Percentiles rank a stretch among this genome's conserved stretches.
Conservation (phyloP, 257 asterid genomes). For the Leptodermis oblonga region DNA sequence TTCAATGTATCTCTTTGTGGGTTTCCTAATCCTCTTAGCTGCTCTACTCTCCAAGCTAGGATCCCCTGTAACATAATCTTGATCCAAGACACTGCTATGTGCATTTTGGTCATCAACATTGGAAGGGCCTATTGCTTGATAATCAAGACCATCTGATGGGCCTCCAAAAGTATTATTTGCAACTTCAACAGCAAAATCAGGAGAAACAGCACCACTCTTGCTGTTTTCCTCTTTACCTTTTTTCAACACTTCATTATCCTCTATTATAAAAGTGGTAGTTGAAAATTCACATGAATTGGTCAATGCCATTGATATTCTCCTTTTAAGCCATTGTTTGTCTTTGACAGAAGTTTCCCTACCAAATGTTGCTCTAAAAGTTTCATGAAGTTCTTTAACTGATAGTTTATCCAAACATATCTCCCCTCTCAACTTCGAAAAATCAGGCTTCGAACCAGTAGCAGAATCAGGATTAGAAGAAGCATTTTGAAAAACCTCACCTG, state of each 20-base stretch:
- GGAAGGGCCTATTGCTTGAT: constrained; percentile 29
- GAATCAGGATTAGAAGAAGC: constrained; percentile 34
- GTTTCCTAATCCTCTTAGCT: constrained; percentile 81
- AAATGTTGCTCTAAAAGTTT: constrained; percentile 85
- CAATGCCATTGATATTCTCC: constrained; percentile 92
- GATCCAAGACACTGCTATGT: constrained; percentile 26
- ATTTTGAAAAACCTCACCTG: constrained; percentile 32
- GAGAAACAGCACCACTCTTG: constrained; percentile 32
- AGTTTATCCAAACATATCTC: constrained; percentile 71
- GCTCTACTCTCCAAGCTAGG: constrained; percentile 45
- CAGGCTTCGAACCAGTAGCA: constrained; percentile 49
- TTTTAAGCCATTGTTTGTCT: constrained; percentile 92
- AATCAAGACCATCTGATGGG: constrained; percentile 25
- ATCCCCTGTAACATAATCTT: constrained; percentile 45
- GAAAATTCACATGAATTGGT: constrained; percentile 85
- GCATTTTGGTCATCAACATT: constrained; percentile 27
- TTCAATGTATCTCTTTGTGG: constrained; percentile 86
- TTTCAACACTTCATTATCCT: constrained; percentile 54
- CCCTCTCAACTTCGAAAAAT: constrained; percentile 81
- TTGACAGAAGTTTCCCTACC: constrained; percentile 95
- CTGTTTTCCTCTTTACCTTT: constrained; percentile 37
- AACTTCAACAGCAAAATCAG: constrained; percentile 42
- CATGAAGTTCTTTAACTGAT: constrained; percentile 86
- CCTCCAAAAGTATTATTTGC: constrained; percentile 29
- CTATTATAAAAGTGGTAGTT: constrained; percentile 51